A percentile compares a stretch with the other conserved stretches of the same genome.
Conservation (phyloP, 1,284 basidiomycete species). For the Baeospora myosura region DNA sequence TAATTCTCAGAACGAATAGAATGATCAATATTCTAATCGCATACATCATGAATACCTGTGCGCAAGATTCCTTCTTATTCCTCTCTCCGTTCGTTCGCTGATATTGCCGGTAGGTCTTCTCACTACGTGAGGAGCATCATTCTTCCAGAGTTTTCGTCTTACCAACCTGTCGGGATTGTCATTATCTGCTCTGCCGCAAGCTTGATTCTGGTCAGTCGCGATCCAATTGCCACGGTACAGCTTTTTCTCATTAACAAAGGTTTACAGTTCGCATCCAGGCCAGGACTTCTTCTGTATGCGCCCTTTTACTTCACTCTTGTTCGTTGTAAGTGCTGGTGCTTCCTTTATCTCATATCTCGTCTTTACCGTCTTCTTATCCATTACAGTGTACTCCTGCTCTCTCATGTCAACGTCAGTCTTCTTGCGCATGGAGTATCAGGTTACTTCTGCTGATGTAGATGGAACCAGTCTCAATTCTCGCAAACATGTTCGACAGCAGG, state of each 20-base stretch:
- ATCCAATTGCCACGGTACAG: background rate
- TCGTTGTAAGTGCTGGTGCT: background rate
- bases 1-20: background rate
- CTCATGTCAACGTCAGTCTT: conserved; percentile 1
- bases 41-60: background rate
- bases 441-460: background rate
- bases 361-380: too few species aligned
- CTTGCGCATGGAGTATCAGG: background rate
- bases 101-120: background rate
- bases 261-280: background rate
- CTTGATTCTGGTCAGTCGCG: background rate
- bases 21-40: background rate
- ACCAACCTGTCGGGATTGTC: background rate
- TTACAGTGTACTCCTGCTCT: conserved; percentile 1
- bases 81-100: background rate
- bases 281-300: background rate
- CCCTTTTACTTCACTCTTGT: background rate
- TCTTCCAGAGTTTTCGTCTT: background rate
- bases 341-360: background rate
- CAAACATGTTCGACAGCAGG: background rate
- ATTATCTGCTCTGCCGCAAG: background rate
- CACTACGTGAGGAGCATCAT: background rate
- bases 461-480: background rate
- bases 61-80: background rate
- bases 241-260: background rate